Percentiles rank a stretch among this genome's conserved stretches.
Conservation (phyloP, 805 yeast genomes). For the Cyberlindnera bimundalis region DNA sequence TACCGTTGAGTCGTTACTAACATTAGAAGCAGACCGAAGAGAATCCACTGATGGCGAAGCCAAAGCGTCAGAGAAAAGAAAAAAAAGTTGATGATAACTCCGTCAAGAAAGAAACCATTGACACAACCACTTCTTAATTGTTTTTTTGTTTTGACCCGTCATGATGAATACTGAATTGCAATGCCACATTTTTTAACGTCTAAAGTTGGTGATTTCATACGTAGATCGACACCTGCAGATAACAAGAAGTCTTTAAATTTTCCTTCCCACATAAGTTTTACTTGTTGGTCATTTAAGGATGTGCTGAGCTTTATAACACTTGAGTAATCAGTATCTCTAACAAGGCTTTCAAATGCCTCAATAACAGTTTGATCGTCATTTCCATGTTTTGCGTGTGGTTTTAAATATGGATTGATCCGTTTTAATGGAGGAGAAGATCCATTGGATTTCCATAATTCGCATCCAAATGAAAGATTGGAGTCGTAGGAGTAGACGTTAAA, state of each 20-base stretch:
- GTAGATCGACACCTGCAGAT: constrained; percentile 65
- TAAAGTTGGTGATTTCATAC: constrained; percentile 42
- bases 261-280: constrained; percentile 85
- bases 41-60: constrained; percentile 13
- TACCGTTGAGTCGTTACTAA: constrained; percentile 7
- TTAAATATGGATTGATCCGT: constrained; percentile 27
- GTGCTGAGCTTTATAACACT: constrained; percentile 75
- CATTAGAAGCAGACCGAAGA: constrained; percentile 10
- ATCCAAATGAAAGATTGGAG: constrained; percentile 81
- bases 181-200: constrained; percentile 53
- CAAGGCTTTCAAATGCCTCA: constrained; percentile 47
- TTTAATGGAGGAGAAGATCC: constrained; percentile 14
- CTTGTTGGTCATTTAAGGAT: constrained; percentile 55
- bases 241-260: constrained; percentile 74
- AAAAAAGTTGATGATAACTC: not conserved
- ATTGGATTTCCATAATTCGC: constrained; percentile 68
- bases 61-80: constrained; percentile 16
- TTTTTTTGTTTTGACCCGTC: no score
- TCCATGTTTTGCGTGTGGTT: constrained; percentile 30
- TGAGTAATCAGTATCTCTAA: constrained; percentile 52
- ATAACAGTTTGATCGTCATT: constrained; percentile 40
- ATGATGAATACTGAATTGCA: constrained; percentile 60
- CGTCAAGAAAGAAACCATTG: not conserved
- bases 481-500: constrained; percentile 89
- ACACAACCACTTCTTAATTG: not conserved